Conservation (phyloP, 2,329 filamentous ascomycete species). For the Aspergillus persii region DNA sequence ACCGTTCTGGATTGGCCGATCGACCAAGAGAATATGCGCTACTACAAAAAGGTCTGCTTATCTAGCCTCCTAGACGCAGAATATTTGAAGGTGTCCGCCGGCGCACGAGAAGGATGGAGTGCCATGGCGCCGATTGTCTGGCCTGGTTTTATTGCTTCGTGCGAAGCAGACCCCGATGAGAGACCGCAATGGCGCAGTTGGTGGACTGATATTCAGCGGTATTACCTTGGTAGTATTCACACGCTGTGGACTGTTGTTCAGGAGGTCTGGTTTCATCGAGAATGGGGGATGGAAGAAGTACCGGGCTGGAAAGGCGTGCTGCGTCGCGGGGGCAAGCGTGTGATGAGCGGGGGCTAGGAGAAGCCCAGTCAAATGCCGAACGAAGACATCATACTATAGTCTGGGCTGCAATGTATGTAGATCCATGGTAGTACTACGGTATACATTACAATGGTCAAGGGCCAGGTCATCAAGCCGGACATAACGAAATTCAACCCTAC, state of each 20-base stretch:
- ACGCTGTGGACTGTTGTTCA: constrained; percentile 1
- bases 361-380: too few species aligned
- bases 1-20: background rate
- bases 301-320: constrained; percentile 3
- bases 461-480: background rate
- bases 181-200: constrained; percentile 1
- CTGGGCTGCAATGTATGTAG: too few species aligned
- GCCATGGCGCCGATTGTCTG: constrained; percentile 10
- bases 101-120: background rate
- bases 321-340: background rate
- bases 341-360: constrained; percentile 6
- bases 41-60: constrained; percentile 2
- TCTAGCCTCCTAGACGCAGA: constrained; percentile 6
- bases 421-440: background rate
- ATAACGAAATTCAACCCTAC: background rate
- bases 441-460: background rate
- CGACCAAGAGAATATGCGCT: background rate
- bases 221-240: constrained; percentile 1
- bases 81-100: background rate
- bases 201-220: constrained; percentile 2
- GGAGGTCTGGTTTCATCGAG: background rate
- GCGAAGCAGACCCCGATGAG: constrained; percentile 4
- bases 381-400: too few species aligned
- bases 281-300: background rate
- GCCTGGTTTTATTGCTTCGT: constrained; percentile 8